Conservation (phyloP, 805 yeast genomes). For the Candida namnaoensis region DNA sequence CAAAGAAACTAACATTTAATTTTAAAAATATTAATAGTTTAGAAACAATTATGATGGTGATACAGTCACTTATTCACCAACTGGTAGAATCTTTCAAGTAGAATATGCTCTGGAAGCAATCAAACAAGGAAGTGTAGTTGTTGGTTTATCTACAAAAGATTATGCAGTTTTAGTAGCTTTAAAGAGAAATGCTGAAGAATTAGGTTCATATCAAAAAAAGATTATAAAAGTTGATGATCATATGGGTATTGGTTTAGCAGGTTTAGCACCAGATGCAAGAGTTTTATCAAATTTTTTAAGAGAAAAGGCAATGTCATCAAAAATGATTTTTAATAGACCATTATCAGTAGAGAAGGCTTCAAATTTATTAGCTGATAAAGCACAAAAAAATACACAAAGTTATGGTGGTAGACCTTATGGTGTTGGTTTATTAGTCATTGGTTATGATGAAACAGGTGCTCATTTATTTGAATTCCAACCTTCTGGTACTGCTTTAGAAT, state of each 20-base stretch:
- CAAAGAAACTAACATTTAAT: no score
- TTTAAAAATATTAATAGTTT: conserved; percentile 55
- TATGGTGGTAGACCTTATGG: conserved; percentile 98
- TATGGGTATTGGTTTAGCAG: conserved; percentile 92
- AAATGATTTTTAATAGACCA: conserved; percentile 79
- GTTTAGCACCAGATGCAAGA: conserved; percentile 97
- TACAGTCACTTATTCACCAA: conserved; percentile 94
- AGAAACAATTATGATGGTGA: conserved; percentile 99
- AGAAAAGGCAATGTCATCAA: conserved; percentile 85
- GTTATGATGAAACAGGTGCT: conserved; percentile 90
- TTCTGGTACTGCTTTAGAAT: conserved; percentile 86
- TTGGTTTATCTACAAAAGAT: conserved; percentile 79
- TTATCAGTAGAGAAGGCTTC: conserved; percentile 79
- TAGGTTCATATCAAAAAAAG: conserved; percentile 95
- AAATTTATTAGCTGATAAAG: conserved; percentile 85
- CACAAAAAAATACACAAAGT: conserved; percentile 92
- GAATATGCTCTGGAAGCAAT: conserved; percentile 93
- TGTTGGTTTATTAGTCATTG: conserved; percentile 86
- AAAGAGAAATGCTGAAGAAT: conserved; percentile 94
- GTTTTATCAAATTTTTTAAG: conserved; percentile 84
- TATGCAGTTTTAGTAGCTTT: conserved; percentile 91
- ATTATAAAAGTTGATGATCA: conserved; percentile 88
- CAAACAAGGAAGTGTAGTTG: conserved; percentile 97
- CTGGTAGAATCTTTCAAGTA: conserved; percentile 82
- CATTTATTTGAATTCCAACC: conserved; percentile 95